Evolutionary conservation across 1,139 yeast genomes (phyloP), one percentile per base, ranked within the genome.

Genomic region (Magnusiomyces ingens): DNA sequence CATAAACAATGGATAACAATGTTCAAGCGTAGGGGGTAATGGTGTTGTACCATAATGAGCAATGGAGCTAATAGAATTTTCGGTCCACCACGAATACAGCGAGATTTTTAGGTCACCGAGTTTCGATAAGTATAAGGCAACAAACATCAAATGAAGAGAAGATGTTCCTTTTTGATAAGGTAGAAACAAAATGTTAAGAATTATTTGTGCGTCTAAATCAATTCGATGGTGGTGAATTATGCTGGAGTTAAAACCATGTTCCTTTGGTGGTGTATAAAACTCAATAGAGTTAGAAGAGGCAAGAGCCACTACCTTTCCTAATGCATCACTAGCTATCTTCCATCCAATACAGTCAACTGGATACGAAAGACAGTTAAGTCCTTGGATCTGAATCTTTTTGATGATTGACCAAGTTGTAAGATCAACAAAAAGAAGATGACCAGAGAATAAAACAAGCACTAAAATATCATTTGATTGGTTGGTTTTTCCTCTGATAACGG

Each of bases 321-420:
- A 10, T 12, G 45, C 17, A 43, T 43, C 45, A 15, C 45, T 19
- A 4, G 35, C 17, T n/a, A 43, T 21, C 12, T 45, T 45, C 48
- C 32, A 35, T 5, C 22, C 48, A 4, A 35, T 6, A 18, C 41
- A 40, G 6, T 40, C 43, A 40, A 40, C 6, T 3, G 43, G 21
- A 40, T 17, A 40, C 18, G 17, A 15, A 40, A 21, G 18, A 8
- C 19, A 12, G 8, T 26, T 26, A 5, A 26, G 32, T 8, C 32
- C 32, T 5, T 26, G 32, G 8, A 26, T 26, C 32, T 26, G 32
- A 26, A 26, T 26, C 4, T 26, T 26, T 26, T 26, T 29, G 6
- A 43, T 15, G 12, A 43, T n/a, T 43, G 11, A 12, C 45, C 45
- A 43, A 43, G 45, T 36, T 15, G 41, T 32, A 2, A 45, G 41